Percentiles rank a stretch among this genome's conserved stretches.
Conservation (phyloP, 176 grass and related monocot genomes). For the Lolium multiflorum region DNA sequence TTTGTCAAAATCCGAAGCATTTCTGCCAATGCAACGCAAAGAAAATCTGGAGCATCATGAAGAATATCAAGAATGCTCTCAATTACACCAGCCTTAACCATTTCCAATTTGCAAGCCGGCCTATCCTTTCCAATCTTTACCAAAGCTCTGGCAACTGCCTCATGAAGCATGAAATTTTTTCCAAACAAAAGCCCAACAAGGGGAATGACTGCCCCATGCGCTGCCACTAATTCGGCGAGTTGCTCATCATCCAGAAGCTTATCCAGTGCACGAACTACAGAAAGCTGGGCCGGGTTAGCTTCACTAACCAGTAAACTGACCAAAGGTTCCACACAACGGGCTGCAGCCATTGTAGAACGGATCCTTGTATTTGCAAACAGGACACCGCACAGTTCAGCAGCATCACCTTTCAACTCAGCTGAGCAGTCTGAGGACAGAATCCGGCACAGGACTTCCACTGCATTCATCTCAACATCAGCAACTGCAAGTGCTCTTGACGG, state of each 20-base stretch:
- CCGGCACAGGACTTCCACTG: conserved; percentile 92
- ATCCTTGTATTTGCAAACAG: conserved; percentile 98
- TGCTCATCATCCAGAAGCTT: conserved; percentile 97
- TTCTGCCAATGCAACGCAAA: conserved; percentile 88
- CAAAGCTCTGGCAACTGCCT: conserved; percentile 87
- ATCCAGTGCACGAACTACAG: conserved; percentile 96
- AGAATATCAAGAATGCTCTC: conserved; percentile 97
- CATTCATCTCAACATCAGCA: conserved; percentile 96
- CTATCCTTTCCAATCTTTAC: conserved; percentile 96
- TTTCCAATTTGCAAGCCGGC: conserved; percentile 96
- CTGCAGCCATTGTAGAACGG: conserved; percentile 89
- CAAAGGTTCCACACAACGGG: conserved; percentile 92
- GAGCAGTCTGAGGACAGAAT: conserved; percentile 93
- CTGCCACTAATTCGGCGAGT: conserved; percentile 86
- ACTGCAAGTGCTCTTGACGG: conserved; percentile 87
- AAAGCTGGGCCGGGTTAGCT: conserved; percentile 83
- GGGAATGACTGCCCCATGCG: conserved; percentile 86
- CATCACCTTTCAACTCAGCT: conserved; percentile 94
- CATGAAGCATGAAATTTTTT: conserved; percentile 88
- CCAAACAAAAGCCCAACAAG: conserved; percentile 95
- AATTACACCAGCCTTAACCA: conserved; percentile 95
- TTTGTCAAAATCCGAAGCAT: conserved; percentile 98
- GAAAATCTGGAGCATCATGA: conserved; percentile 94
- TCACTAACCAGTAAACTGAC: conserved; percentile 85
- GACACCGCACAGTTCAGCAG: conserved; percentile 92